These are phyloP conservation scores for Wickerhamomyces rabaulensis DNA, from an alignment of 805 yeast species.

Conservation along the genomic window DNA sequence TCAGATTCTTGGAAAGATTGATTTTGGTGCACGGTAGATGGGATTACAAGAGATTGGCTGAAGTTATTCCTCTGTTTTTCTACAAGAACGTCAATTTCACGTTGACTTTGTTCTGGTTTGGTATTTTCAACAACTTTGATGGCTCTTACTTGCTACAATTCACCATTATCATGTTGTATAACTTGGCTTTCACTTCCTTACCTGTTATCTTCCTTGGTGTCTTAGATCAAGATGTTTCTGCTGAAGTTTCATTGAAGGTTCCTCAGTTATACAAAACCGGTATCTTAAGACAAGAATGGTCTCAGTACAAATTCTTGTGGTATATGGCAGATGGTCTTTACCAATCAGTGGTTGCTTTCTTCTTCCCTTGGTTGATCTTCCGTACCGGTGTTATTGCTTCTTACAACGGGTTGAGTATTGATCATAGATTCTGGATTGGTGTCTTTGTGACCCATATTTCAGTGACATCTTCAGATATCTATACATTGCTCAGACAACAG, in stretches of 20 bases:
- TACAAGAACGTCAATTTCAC: constrained; percentile 76
- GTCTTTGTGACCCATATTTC: constrained; percentile 61
- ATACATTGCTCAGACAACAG: constrained; percentile 60
- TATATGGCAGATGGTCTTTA: constrained; percentile 76
- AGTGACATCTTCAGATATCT: constrained; percentile 60
- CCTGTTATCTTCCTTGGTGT: constrained; percentile 77
- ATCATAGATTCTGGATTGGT: constrained; percentile 74
- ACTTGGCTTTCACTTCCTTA: constrained; percentile 75
- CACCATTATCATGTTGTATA: constrained; percentile 76
- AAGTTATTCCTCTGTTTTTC: constrained; percentile 80
- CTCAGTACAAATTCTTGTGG: constrained; percentile 58
- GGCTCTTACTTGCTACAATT: constrained; percentile 76
- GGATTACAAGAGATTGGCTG: constrained; percentile 78
- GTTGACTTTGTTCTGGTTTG: constrained; percentile 74
- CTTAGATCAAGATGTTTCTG: constrained; percentile 76
- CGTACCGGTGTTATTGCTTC: constrained; percentile 39
- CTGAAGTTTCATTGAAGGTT: constrained; percentile 59
- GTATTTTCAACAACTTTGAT: constrained; percentile 68
- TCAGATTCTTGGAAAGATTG: constrained; percentile 62
- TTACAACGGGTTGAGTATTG: constrained; percentile 51
- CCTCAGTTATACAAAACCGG: constrained; percentile 76
- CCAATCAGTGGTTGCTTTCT: constrained; percentile 68
- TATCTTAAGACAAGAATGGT: constrained; percentile 68
- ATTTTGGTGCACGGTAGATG: constrained; percentile 79
- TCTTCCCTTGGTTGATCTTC: constrained; percentile 62